phyloP scores from a whole-genome alignment of 2,329 filamentous ascomycete genomes.

The Alternaria burnsii region DNA sequence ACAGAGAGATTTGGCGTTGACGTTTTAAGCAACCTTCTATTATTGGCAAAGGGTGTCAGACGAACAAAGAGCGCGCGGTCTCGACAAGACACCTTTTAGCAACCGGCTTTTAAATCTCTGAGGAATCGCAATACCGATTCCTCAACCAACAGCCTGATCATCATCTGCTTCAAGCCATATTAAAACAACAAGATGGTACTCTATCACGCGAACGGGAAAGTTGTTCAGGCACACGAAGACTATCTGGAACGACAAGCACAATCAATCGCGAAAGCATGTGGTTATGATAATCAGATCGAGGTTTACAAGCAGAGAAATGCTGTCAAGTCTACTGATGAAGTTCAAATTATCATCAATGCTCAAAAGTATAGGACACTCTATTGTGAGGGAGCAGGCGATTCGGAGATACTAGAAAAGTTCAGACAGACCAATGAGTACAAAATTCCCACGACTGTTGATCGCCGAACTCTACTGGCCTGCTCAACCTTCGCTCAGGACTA shows the following conservation, averaged over 20 bases:
- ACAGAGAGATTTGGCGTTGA: background rate
- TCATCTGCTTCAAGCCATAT: background rate
- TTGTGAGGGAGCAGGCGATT: background rate
- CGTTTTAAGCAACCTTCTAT: background rate
- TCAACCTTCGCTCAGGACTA: constrained; percentile 23
- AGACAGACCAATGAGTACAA: no score
- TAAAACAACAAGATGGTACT: constrained; percentile 17
- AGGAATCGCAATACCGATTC: background rate
- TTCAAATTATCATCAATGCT: constrained; percentile 11
- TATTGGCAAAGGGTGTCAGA: background rate
- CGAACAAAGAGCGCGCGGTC: background rate
- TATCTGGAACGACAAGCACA: constrained; percentile 19
- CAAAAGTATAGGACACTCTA: constrained; percentile 11
- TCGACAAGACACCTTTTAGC: background rate
- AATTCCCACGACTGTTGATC: constrained; percentile 11
- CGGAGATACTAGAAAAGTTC: background rate
- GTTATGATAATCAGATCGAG: constrained; percentile 15
- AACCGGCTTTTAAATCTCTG: background rate
- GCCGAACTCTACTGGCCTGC: constrained; percentile 17
- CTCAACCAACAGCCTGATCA: background rate
- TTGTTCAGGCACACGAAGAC: constrained; percentile 20
- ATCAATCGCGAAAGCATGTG: background rate
- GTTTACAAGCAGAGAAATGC: constrained; percentile 2
- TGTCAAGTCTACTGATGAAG: background rate
- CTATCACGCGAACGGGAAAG: constrained; percentile 17